A percentile compares a stretch with the other conserved stretches of the same genome.
phyloP scores from a whole-genome alignment of 371 early-diverging fungal species.

The Saksenaea oblongispora region DNA sequence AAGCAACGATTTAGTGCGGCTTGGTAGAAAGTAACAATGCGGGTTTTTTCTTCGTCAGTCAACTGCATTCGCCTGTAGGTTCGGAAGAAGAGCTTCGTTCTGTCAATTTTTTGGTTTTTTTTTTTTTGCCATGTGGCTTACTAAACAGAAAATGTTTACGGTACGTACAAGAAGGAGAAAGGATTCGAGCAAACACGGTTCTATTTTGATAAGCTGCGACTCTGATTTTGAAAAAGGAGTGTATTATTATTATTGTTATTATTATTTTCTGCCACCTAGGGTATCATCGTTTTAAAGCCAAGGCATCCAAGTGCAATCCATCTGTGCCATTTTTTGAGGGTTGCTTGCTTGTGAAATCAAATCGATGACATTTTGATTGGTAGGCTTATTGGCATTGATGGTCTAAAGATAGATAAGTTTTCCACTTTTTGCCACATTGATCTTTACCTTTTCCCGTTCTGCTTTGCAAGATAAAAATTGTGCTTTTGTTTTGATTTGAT shows the following conservation, averaged over 20 bases:
- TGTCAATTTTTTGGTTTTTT: too few relatives aligned
- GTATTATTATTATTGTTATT: background rate
- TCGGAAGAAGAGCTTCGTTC: too few relatives aligned
- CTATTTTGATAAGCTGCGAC: too few relatives aligned
- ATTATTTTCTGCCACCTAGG: background rate
- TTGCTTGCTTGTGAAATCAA: constrained; percentile 89
- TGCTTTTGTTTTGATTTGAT: constrained; percentile 71
- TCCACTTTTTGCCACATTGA: background rate
- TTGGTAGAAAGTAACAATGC: too few relatives aligned
- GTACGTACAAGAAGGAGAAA: too few relatives aligned
- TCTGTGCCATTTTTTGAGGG: constrained; percentile 89
- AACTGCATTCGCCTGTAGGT: too few relatives aligned
- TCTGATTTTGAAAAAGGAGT: too few relatives aligned
- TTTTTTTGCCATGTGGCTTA: too few relatives aligned
- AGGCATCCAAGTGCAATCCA: constrained; percentile 88
- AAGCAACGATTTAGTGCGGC: too few relatives aligned
- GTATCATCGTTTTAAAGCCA: constrained; percentile 57
- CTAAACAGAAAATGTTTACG: too few relatives aligned
- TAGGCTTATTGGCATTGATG: constrained; percentile 51
- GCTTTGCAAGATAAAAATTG: constrained; percentile 73
- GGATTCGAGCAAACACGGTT: too few relatives aligned
- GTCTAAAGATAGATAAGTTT: constrained; percentile 20
- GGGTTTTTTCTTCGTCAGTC: too few relatives aligned
- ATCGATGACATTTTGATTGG: constrained; percentile 82
- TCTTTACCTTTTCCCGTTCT: constrained; percentile 69